Evolutionary conservation across 208 protist species (phyloP).

Genomic region (Histomonas meleagridis): DNA sequence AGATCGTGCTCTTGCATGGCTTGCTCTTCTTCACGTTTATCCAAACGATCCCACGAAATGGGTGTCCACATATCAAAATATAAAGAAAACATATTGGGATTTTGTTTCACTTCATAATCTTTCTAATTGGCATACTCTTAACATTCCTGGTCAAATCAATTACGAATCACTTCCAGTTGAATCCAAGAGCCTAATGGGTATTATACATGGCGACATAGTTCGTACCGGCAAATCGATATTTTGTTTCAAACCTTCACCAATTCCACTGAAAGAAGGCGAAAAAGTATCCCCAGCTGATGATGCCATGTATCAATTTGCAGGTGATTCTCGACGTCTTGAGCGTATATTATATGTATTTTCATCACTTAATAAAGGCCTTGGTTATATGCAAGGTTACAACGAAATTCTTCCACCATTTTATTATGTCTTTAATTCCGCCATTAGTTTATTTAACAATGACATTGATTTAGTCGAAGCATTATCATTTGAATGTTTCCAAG

Average conservation of each 20-base stretch:
- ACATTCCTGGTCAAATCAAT: background rate
- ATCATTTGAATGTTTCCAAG: background rate
- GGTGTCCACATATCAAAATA: background rate
- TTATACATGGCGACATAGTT: background rate
- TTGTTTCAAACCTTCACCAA: background rate
- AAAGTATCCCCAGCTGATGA: background rate
- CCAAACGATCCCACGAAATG: background rate
- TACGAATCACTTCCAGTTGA: background rate
- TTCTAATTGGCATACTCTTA: background rate
- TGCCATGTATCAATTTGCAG: background rate
- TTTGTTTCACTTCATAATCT: background rate
- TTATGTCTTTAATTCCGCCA: background rate
- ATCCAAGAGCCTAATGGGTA: background rate
- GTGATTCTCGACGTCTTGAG: background rate
- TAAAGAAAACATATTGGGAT: background rate
- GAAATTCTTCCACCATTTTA: slow-evolving; percentile 5
- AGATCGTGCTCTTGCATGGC: background rate
- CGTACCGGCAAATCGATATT: background rate
- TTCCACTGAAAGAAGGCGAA: background rate
- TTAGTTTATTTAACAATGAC: background rate
- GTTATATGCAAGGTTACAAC: slow-evolving; percentile 33
- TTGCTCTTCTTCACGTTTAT: background rate
- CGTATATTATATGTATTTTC: background rate
- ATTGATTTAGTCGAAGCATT: background rate
- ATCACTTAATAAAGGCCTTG: background rate